A percentile compares a stretch with the other conserved stretches of the same genome.
Conservation (phyloP, 2,329 filamentous ascomycete species). For the Ophiocordyceps camponoti-floridani region DNA sequence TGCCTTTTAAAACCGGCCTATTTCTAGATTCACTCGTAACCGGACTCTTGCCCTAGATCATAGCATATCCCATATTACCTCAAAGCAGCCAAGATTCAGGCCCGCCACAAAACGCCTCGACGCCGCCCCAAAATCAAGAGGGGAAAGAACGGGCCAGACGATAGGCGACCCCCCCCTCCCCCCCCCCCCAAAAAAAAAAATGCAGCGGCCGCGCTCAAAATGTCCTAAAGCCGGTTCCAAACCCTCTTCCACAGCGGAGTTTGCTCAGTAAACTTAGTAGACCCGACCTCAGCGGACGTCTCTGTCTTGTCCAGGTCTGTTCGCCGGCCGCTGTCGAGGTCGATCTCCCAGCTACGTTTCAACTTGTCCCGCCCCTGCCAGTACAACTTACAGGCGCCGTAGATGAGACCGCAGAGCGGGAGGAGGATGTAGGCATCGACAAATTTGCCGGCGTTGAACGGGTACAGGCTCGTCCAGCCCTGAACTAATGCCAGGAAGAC, state of each 20-base stretch:
- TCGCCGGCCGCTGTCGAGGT: conserved; percentile 36
- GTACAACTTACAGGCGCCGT: conserved; percentile 32
- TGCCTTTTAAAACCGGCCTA: too few relatives aligned
- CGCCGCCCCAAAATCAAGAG: not conserved
- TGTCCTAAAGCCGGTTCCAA: conserved; percentile 19
- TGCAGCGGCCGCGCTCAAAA: not conserved
- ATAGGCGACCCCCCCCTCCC: not conserved
- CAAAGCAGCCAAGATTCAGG: not conserved
- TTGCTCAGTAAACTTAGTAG: conserved; percentile 7
- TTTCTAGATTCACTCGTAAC: too few relatives aligned
- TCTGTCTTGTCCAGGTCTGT: conserved; percentile 31
- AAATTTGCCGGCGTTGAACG: conserved; percentile 39
- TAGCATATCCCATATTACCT: too few relatives aligned
- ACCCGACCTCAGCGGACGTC: conserved; percentile 10
- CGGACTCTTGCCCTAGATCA: too few relatives aligned
- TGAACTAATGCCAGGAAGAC: conserved; percentile 41
- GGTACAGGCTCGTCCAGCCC: conserved; percentile 41
- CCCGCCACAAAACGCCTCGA: not conserved
- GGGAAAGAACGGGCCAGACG: too few relatives aligned
- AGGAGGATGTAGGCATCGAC: conserved; percentile 46
- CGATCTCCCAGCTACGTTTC: conserved; percentile 32
- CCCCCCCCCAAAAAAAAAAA: not conserved
- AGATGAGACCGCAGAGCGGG: conserved; percentile 40
- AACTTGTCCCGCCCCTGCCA: conserved; percentile 30
- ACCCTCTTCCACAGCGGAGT: conserved; percentile 24